Evolutionary conservation across 1,284 basidiomycete species (phyloP), one percentile per base, ranked within the genome.

Genomic region (Cryptococcus sp.): DNA sequence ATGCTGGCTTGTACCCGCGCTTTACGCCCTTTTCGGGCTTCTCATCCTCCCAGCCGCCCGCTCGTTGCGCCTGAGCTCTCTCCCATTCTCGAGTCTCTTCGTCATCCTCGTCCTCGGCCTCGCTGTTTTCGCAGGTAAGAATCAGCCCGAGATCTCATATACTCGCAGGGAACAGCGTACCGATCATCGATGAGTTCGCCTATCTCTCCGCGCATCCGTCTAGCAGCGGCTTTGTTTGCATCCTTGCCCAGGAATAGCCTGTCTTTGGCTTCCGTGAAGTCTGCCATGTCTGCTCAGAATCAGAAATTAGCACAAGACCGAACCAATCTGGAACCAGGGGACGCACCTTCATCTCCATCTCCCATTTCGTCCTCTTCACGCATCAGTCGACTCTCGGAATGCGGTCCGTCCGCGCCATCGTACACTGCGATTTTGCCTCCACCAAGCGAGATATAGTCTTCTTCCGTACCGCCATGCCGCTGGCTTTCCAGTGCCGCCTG

Each of bases 291-390:
- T 92, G 65, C 31, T 19, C 41, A 56, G 23, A 56, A 8, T 5
- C 41, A 56, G 23, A 56, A 8, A 3, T 16, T 16, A 39, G 7
- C 16, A 35, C 35, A 23, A 42, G 31, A 52, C 54, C 17, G 13
- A 45, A 17, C 7, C 42, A 4, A 48, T 23, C 6, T 15, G 27
- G 10, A 16, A 5, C 13, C 15, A 10, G 57, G 19, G 50, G n/a
- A 73, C 85, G 59, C 65, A 91, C 91, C 91, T 69, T 96, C 93
- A 56, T 95, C 93, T 0, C 89, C 93, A 68, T 96, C 92, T 0
- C 92, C 93, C 2, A 91, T 76, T 67, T 95, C 91, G 74, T 97
- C 93, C 46, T 96, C 93, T 77, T 97, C 94, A 54, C 93, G 80
- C 78, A 93, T 81, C 17, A 97, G 79, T 17, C 93, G 83, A 69